Base-by-base conservation (phyloP, 257 asterid genomes). In the Verbascum thapsus region DNA sequence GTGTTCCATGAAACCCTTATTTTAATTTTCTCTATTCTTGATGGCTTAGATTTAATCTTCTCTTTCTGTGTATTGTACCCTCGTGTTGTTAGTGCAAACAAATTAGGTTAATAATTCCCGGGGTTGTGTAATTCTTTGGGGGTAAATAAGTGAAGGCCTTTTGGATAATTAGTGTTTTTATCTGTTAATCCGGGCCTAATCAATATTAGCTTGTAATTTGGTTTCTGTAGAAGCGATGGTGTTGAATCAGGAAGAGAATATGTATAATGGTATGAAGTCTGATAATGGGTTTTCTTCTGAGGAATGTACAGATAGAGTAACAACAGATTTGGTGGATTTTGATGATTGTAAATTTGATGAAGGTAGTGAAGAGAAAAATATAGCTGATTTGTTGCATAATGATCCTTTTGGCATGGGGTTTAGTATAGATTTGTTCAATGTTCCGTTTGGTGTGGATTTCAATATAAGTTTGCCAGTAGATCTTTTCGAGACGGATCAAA, bases 381-480 rank as follows among this genome's bases (percentile, higher is more conserved):
- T 86, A 59, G 85, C 54, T 74, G 82, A 80, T 78, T 50, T 80
- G 65, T 80, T 90, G 72, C 97, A 96, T 3, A 52, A 12, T 34
- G 94, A 89, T 76, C 94, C 94, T 10, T 86, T 86, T 72, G 83
- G 37, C 2, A 72, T 75, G 78, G 76, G 57, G 63, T 37, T 71
- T 8, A 61, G 47, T 67, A 30, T 55, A 50, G 51, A 57, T 54
- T 76, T 81, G 56, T 80, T 86, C 0, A 60, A 12, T 12, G 91
- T 84, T 76, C 89, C 89, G 3, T 72, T 74, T 70, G 73, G 35
- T 7, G 51, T 76, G 75, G 75, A 66, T 61, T 45, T 78, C 53
- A 53, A 70, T 45, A 15, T 41, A 4, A 39, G 55, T 75, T 79
- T 88, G 76, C 96, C 95, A 1, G 54, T 1, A 30, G 92, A 88